These are phyloP conservation scores for Acanthamoeba castellanii DNA, from an alignment of 208 protist species.

Conservation along the genomic window DNA sequence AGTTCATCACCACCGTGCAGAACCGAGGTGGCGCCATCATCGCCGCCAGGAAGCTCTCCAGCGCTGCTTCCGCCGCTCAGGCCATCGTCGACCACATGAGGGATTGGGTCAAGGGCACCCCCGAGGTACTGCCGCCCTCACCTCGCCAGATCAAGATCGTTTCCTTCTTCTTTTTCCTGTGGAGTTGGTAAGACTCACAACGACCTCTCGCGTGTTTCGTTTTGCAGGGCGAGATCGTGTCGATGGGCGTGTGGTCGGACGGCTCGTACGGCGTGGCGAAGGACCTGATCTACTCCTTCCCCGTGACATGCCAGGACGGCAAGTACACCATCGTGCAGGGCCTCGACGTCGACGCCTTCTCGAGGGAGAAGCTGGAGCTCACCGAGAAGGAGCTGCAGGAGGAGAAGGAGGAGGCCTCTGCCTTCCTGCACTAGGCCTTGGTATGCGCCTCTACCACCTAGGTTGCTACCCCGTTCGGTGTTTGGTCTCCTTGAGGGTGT, in stretches of 20 bases:
- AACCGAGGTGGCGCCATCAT: slow-evolving; percentile 93
- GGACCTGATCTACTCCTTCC: slow-evolving; percentile 96
- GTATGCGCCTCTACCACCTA: neutral
- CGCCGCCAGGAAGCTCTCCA: slow-evolving; percentile 90
- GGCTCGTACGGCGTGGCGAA: slow-evolving; percentile 93
- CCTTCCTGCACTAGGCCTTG: slow-evolving; percentile 25
- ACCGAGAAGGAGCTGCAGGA: slow-evolving; percentile 76
- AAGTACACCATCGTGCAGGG: slow-evolving; percentile 92
- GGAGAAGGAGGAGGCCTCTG: slow-evolving; percentile 54
- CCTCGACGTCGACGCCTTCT: slow-evolving; percentile 35
- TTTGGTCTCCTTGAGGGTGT: neutral
- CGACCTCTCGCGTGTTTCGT: neutral
- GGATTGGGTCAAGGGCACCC: slow-evolving; percentile 90
- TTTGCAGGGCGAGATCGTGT: slow-evolving; percentile 88
- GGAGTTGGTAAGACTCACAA: no score
- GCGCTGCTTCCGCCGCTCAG: slow-evolving; percentile 95
- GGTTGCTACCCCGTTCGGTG: no score
- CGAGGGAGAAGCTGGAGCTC: neutral
- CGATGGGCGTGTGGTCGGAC: slow-evolving; percentile 94
- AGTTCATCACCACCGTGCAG: slow-evolving; percentile 94
- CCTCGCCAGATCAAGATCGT: neutral
- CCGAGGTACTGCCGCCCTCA: slow-evolving; percentile 67
- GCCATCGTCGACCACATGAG: slow-evolving; percentile 89
- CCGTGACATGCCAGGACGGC: slow-evolving; percentile 92
- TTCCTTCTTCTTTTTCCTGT: no score